These are phyloP conservation scores for Saccharomycodes ludwigii DNA, from an alignment of 805 yeast species.

Conservation along the genomic window DNA sequence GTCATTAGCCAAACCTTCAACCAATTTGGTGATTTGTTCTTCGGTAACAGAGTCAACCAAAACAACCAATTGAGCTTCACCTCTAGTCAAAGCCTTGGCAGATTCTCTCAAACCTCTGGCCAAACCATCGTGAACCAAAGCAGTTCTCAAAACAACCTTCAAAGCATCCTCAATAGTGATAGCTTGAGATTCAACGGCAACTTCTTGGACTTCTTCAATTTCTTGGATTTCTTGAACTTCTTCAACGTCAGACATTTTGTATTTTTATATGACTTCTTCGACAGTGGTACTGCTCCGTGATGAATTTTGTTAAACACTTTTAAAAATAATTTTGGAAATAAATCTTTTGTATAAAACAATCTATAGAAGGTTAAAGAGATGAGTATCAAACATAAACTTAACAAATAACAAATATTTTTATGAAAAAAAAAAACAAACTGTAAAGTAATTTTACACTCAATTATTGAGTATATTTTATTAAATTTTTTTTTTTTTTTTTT, in stretches of 20 bases:
- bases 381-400: too few species aligned
- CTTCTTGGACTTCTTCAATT: conserved; percentile 69
- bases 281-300: conserved; percentile 55
- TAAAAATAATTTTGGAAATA: background rate
- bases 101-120: conserved; percentile 99
- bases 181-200: conserved; percentile 74
- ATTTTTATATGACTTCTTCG: conserved; percentile 55
- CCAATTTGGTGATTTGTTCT: conserved; percentile 90
- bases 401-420: background rate
- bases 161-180: conserved; percentile 97
- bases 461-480: too few species aligned
- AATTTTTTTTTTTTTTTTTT: too few species aligned
- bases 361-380: too few species aligned
- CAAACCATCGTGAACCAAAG: conserved; percentile 97
- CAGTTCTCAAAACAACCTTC: conserved; percentile 94
- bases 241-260: conserved; percentile 87
- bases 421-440: conserved; percentile 2
- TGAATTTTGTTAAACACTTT: conserved; percentile 5
- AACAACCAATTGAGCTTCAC: conserved; percentile 97
- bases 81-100: conserved; percentile 93
- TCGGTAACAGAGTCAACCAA: conserved; percentile 98
- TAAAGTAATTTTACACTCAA: too few species aligned
- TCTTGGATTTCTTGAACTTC: conserved; percentile 72
- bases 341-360: background rate
- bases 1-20: conserved; percentile 98